phyloP scores from a whole-genome alignment of 2,329 filamentous ascomycete species.

The Penicillium fuscoglaucum region DNA sequence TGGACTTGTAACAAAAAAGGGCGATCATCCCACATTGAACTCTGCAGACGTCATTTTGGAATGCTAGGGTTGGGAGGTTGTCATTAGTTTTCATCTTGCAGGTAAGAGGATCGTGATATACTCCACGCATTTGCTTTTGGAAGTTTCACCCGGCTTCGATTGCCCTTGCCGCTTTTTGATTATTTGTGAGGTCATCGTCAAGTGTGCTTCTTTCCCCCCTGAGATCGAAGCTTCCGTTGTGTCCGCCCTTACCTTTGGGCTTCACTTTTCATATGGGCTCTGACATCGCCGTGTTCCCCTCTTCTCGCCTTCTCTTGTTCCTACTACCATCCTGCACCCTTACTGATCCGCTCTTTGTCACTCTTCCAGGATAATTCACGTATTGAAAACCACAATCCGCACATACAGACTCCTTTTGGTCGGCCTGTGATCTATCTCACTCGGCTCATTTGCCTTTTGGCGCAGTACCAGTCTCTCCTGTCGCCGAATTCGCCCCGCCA shows the following conservation, averaged over 20 bases:
- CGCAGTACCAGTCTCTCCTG: conserved; percentile 29
- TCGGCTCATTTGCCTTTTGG: conserved; percentile 29
- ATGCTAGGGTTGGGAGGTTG: conserved; percentile 23
- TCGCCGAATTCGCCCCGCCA: conserved; percentile 19
- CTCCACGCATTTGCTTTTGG: background rate
- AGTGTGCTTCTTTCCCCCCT: conserved; percentile 10
- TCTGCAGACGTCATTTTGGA: conserved; percentile 29
- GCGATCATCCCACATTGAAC: conserved; percentile 27
- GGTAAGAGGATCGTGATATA: conserved; percentile 21
- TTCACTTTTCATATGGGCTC: conserved; percentile 14
- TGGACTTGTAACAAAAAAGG: conserved; percentile 19
- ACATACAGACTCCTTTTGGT: conserved; percentile 27
- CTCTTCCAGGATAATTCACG: conserved; percentile 19
- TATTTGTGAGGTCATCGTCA: conserved; percentile 7
- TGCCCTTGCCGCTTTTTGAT: background rate
- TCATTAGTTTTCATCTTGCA: conserved; percentile 26
- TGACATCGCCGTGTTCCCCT: conserved; percentile 3
- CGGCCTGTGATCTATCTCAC: conserved; percentile 29
- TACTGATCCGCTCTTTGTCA: conserved; percentile 23
- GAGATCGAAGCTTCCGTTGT: conserved; percentile 19
- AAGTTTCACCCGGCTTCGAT: background rate
- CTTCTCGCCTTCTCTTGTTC: conserved; percentile 1
- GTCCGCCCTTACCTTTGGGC: conserved; percentile 15
- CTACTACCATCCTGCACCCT: conserved; percentile 10
- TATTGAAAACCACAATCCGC: conserved; percentile 27